Conservation (phyloP, 2,329 filamentous ascomycete species). For the Monilinia polystroma region DNA sequence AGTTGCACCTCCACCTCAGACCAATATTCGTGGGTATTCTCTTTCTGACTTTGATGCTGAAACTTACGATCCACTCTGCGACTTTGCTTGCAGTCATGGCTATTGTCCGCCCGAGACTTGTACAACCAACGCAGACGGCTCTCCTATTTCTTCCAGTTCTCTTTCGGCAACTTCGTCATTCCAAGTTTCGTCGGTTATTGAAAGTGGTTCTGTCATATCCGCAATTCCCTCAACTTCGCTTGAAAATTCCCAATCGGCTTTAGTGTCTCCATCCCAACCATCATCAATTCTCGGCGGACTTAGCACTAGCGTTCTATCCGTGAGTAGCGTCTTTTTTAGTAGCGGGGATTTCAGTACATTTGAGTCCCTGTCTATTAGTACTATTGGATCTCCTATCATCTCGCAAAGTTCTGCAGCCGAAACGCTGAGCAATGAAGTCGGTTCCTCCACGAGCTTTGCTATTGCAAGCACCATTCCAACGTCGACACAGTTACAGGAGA, state of each 20-base stretch:
- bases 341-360: background rate
- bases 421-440: background rate
- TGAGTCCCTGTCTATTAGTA: background rate
- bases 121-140: background rate
- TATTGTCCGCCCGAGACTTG: slow-evolving; percentile 10
- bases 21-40: slow-evolving; percentile 4
- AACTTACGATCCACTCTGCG: slow-evolving; percentile 8
- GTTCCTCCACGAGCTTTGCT: background rate
- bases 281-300: background rate
- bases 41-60: background rate
- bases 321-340: background rate
- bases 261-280: background rate
- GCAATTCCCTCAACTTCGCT: background rate
- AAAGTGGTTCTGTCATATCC: background rate
- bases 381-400: background rate
- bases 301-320: background rate
- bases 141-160: background rate
- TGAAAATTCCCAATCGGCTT: background rate
- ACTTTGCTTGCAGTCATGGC: slow-evolving; percentile 2
- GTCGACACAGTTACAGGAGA: background rate
- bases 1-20: slow-evolving; percentile 7
- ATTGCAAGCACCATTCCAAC: background rate
- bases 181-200: background rate
- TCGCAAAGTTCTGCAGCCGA: background rate
- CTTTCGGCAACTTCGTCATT: background rate